Conservation (phyloP, 345 rosid genomes). For the Sisymbrium irio region DNA sequence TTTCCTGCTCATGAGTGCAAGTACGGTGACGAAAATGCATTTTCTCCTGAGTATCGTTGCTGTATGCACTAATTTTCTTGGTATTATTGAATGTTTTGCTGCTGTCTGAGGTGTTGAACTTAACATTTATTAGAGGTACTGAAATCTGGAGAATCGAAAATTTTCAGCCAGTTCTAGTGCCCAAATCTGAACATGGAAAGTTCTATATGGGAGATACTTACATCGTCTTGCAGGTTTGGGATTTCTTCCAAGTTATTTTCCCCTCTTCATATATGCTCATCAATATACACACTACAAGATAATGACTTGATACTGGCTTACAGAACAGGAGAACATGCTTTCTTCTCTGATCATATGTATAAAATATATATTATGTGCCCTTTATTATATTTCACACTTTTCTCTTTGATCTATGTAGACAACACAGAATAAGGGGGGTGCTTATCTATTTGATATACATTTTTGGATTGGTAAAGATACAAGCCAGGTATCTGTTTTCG, state of each 20-base stretch:
- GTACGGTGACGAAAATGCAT: not conserved
- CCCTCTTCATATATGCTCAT: not conserved
- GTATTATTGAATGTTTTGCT: constrained; percentile 6
- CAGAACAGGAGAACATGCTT: constrained; percentile 19
- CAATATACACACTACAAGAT: not conserved
- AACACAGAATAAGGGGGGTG: constrained; percentile 73
- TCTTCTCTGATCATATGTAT: constrained; percentile 22
- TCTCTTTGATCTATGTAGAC: constrained; percentile 55
- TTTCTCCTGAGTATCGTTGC: not conserved
- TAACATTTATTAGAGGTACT: constrained; percentile 76
- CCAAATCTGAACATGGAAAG: constrained; percentile 89
- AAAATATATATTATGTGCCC: not conserved
- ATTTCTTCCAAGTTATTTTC: not conserved
- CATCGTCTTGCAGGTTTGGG: constrained; percentile 81
- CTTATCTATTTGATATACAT: constrained; percentile 81
- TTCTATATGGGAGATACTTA: constrained; percentile 95
- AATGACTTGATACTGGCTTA: constrained; percentile 3
- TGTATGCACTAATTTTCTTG: constrained; percentile 4
- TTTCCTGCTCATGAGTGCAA: not conserved
- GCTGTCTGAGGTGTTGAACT: constrained; percentile 39
- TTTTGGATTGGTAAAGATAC: constrained; percentile 99
- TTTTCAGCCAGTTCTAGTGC: constrained; percentile 82
- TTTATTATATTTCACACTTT: constrained; percentile 6
- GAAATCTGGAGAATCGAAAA: constrained; percentile 99
- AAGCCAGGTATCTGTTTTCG: constrained; percentile 63